Evolutionary conservation across 495 filamentous ascomycete species (phyloP).

Genomic region (Podospora australis): DNA sequence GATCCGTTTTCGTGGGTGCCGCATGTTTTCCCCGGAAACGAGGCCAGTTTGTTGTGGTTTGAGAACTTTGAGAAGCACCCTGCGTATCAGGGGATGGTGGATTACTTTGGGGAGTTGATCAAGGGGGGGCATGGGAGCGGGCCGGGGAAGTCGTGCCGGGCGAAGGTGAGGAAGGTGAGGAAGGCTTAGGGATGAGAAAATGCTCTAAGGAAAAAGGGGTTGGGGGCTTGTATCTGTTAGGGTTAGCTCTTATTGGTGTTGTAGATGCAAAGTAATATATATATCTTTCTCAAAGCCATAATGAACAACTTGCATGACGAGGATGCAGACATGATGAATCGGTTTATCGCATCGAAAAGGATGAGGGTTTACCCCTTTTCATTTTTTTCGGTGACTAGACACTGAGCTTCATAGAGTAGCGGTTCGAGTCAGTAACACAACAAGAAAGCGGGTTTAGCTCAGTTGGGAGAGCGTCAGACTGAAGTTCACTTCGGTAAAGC

Average conservation of each 20-base stretch:
- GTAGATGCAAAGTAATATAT: neutral
- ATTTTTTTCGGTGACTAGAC: too few species aligned
- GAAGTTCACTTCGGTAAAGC: too few species aligned
- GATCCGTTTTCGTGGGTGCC: conserved; percentile 56
- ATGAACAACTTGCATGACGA: neutral
- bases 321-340: too few species aligned
- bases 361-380: too few species aligned
- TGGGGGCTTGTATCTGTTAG: too few species aligned
- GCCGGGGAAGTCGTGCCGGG: neutral
- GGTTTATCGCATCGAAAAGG: too few species aligned
- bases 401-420: too few species aligned
- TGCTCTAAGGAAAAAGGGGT: neutral
- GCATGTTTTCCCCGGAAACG: conserved; percentile 46
- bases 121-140: neutral
- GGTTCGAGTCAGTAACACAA: too few species aligned
- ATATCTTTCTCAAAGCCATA: neutral
- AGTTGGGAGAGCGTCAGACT: too few species aligned
- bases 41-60: conserved; percentile 45
- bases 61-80: conserved; percentile 51
- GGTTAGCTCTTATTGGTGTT: neutral
- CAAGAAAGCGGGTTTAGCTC: too few species aligned
- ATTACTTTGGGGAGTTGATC: conserved; percentile 1
- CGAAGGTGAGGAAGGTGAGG: neutral
- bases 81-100: conserved; percentile 36
- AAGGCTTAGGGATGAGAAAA: neutral